Evolutionary conservation across 306 rosid genomes (phyloP).

Genomic region (Myrica gale): DNA sequence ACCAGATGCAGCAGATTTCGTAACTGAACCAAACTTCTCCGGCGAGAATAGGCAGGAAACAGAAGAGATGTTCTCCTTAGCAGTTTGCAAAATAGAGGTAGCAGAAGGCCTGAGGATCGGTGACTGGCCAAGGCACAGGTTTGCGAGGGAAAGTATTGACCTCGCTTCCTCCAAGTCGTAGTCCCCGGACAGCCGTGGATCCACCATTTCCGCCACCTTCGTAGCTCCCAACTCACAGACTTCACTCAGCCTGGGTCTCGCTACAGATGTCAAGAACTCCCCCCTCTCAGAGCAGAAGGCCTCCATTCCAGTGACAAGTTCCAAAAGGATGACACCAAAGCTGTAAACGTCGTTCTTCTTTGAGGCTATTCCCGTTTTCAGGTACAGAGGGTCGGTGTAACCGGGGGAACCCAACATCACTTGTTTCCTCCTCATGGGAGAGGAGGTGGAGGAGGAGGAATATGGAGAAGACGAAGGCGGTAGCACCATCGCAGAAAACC

Average conservation of each 20-base stretch:
- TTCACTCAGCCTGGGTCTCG: constrained; percentile 1
- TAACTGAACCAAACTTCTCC: not conserved
- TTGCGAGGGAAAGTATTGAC: constrained; percentile 28
- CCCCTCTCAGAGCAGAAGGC: constrained; percentile 38
- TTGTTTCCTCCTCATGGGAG: constrained; percentile 22
- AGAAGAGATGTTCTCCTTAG: constrained; percentile 14
- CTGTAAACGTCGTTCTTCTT: constrained; percentile 56
- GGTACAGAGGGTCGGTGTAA: constrained; percentile 52
- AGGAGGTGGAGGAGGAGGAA: constrained; percentile 4
- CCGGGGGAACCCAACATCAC: constrained; percentile 60
- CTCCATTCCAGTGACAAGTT: constrained; percentile 45
- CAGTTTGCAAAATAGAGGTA: constrained; percentile 21
- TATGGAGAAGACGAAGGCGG: not conserved
- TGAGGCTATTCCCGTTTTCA: constrained; percentile 51
- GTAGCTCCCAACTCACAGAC: not conserved
- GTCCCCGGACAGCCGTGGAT: constrained; percentile 28
- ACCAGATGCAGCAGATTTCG: not conserved
- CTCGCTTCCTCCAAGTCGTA: constrained; percentile 38
- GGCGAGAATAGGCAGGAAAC: not conserved
- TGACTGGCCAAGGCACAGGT: constrained; percentile 36
- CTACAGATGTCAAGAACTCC: constrained; percentile 24
- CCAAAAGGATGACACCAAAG: constrained; percentile 42
- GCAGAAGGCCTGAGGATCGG: constrained; percentile 43
- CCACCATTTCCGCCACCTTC: constrained; percentile 29
- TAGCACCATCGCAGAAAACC: constrained; percentile 40